A percentile compares a stretch with the other conserved stretches of the same genome.
These are phyloP conservation scores for Poronia punctata DNA, from an alignment of 495 filamentous ascomycete species.

Conservation along the genomic window DNA sequence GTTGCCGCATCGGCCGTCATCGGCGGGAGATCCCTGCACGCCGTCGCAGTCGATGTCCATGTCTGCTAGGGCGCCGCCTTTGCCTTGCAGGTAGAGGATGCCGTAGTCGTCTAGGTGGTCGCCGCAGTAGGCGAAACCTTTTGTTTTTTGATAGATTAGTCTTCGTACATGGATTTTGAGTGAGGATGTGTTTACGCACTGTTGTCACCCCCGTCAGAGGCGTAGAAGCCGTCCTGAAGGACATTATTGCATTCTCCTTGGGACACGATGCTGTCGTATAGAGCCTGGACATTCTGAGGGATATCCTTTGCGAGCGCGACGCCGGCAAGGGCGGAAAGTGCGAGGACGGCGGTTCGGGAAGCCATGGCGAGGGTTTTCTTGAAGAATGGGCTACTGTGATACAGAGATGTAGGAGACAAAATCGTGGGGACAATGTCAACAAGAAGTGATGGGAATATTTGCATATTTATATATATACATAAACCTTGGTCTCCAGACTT, in stretches of 20 bases:
- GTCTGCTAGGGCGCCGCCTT: conserved; percentile 29
- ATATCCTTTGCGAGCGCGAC: conserved; percentile 21
- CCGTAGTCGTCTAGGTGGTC: conserved; percentile 26
- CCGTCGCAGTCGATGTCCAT: conserved; percentile 71
- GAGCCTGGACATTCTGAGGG: conserved; percentile 26
- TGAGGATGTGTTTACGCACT: conserved; percentile 15
- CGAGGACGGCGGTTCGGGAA: conserved; percentile 9
- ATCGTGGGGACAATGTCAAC: neutral
- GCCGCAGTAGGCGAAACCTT: conserved; percentile 35
- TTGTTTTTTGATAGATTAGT: neutral
- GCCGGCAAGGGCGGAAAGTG: conserved; percentile 15
- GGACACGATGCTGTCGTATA: conserved; percentile 30
- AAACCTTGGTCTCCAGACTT: no score
- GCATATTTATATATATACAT: no score
- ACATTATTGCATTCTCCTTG: conserved; percentile 27
- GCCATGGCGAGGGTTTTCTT: conserved; percentile 12
- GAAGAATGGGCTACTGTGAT: neutral
- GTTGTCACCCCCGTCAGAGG: conserved; percentile 23
- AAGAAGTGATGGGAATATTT: no score
- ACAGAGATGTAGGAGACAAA: neutral
- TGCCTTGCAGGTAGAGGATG: conserved; percentile 34
- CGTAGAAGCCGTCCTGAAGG: conserved; percentile 32
- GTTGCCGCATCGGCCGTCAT: conserved; percentile 41
- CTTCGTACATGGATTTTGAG: neutral
- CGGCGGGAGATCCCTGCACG: conserved; percentile 37